A percentile compares a stretch with the other conserved stretches of the same genome.
Evolutionary conservation across 2,329 filamentous ascomycete species (phyloP).

Genomic region (Penicillium sp.): DNA sequence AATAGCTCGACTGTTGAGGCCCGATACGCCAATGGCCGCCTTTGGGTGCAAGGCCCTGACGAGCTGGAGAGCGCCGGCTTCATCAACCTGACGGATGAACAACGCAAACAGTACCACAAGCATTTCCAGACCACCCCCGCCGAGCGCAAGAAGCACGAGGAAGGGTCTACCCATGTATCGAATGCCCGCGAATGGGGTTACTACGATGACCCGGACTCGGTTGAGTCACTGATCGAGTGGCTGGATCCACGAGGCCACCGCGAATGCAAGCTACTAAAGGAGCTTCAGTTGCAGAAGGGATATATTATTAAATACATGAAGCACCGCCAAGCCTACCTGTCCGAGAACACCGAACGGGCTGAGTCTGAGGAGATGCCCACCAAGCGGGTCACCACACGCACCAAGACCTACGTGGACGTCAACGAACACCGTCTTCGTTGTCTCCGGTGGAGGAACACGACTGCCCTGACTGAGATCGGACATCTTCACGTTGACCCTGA

Average conservation of each 20-base stretch:
- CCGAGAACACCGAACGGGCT: conserved; percentile 51
- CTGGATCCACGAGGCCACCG: conserved; percentile 83
- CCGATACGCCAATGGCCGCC: conserved; percentile 86
- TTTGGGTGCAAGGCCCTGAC: conserved; percentile 96
- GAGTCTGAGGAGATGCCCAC: conserved; percentile 47
- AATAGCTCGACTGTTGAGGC: conserved; percentile 83
- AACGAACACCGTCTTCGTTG: conserved; percentile 56
- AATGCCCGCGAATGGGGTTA: conserved; percentile 86
- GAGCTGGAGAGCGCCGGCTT: conserved; percentile 83
- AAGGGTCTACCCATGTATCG: conserved; percentile 75
- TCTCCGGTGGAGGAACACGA: conserved; percentile 64
- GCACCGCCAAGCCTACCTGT: conserved; percentile 71
- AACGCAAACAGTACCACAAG: conserved; percentile 71
- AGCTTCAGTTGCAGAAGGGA: conserved; percentile 73
- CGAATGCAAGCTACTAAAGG: conserved; percentile 83
- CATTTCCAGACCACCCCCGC: conserved; percentile 79
- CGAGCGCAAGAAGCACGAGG: conserved; percentile 81
- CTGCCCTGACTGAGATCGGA: conserved; percentile 58
- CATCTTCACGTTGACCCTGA: conserved; percentile 62
- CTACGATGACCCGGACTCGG: conserved; percentile 73
- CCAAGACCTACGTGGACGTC: conserved; percentile 58
- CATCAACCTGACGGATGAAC: conserved; percentile 71
- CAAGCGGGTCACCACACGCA: conserved; percentile 62
- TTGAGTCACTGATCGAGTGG: conserved; percentile 82
- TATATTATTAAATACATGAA: conserved; percentile 78